These are phyloP conservation scores for Metarhizium album DNA, from an alignment of 2,329 filamentous ascomycete species.

Conservation along the genomic window DNA sequence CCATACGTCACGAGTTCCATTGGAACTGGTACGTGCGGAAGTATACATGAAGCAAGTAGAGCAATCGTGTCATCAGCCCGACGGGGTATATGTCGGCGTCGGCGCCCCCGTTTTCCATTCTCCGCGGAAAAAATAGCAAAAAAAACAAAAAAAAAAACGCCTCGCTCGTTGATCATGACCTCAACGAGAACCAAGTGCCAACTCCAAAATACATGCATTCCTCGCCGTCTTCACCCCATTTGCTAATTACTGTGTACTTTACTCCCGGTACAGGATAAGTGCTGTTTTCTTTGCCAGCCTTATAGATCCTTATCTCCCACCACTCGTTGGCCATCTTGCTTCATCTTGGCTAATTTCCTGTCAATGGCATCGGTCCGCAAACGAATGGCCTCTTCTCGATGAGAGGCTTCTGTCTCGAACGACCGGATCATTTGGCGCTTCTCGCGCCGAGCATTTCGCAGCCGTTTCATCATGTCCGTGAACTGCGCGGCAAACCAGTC, in stretches of 20 bases:
- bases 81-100: neutral
- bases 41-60: conserved; percentile 6
- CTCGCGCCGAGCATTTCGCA: conserved; percentile 36
- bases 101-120: neutral
- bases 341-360: conserved; percentile 42
- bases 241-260: neutral
- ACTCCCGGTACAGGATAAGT: neutral
- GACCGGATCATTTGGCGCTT: conserved; percentile 38
- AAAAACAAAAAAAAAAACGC: too few relatives aligned
- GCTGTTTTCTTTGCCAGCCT: neutral
- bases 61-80: neutral
- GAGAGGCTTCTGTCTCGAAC: conserved; percentile 46
- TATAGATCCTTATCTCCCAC: conserved; percentile 31
- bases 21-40: neutral
- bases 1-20: neutral
- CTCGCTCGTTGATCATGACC: neutral
- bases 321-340: conserved; percentile 45
- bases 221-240: neutral
- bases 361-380: conserved; percentile 43
- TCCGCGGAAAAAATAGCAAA: too few relatives aligned
- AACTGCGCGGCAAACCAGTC: conserved; percentile 51
- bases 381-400: conserved; percentile 43
- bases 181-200: neutral
- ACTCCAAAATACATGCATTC: neutral
- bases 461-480: conserved; percentile 33